A percentile compares a stretch with the other conserved stretches of the same genome.
Evolutionary conservation across 2,329 filamentous ascomycete species (phyloP).

Genomic region (Ilyonectria sp.): DNA sequence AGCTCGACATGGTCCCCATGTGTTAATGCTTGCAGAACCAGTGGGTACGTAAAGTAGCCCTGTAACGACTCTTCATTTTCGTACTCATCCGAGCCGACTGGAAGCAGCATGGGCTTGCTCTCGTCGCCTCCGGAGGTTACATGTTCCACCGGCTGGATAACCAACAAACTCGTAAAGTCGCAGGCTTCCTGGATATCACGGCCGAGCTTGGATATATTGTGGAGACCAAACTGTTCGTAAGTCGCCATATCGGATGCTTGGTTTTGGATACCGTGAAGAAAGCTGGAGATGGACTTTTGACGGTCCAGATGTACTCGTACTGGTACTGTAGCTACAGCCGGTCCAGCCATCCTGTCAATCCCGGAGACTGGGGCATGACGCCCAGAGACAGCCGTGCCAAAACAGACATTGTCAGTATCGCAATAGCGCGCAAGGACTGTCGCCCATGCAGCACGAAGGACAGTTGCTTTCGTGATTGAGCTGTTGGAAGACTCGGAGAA

Average conservation of each 20-base stretch:
- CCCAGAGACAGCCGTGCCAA: slow-evolving; percentile 16
- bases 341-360: slow-evolving; percentile 18
- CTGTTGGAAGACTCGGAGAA: slow-evolving; percentile 4
- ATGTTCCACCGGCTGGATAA: slow-evolving; percentile 17
- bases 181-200: slow-evolving; percentile 6
- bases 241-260: slow-evolving; percentile 17
- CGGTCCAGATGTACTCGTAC: slow-evolving; percentile 6
- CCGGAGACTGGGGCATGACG: slow-evolving; percentile 15
- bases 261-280: slow-evolving; percentile 5
- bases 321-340: slow-evolving; percentile 12
- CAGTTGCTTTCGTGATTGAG: slow-evolving; percentile 12
- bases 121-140: neutral
- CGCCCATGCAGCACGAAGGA: slow-evolving; percentile 20
- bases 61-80: slow-evolving; percentile 25
- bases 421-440: slow-evolving; percentile 13
- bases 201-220: slow-evolving; percentile 10
- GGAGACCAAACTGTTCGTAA: slow-evolving; percentile 19
- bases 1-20: slow-evolving; percentile 11
- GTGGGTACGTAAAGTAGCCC: slow-evolving; percentile 45
- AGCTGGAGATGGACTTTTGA: neutral
- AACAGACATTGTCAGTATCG: slow-evolving; percentile 9
- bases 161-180: slow-evolving; percentile 11
- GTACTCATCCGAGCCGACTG: neutral
- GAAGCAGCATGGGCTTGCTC: neutral
- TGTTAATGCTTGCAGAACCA: slow-evolving; percentile 31